Base-by-base conservation (phyloP, 1,284 basidiomycete genomes). In the Malassezia brasiliensis region DNA sequence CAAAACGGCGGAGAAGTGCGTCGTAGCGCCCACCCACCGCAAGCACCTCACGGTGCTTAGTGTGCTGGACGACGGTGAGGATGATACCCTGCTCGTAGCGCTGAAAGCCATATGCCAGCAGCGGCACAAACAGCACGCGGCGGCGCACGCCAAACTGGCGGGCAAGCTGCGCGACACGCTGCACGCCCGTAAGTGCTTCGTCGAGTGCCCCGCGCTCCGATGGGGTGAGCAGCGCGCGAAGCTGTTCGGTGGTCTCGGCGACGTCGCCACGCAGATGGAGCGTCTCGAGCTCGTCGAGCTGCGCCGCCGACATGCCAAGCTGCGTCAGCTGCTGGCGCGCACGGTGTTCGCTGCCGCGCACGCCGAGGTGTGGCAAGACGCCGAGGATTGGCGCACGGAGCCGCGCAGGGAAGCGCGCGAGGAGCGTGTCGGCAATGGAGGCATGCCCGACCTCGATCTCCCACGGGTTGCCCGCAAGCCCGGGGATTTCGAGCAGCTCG, bases 11-110 rank as follows among this genome's bases (percentile, higher is more conserved):
- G 59, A 90, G 84, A 31, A 89, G 74, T 50, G 80, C 79, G 68
- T 90, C 87, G 64, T 90, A 90, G 56, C 87, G 79, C 62, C 88
- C 88, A 52, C 86, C 88, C 5, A 82, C 82, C 2, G 71, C 88
- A 20, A 90, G 79, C 12, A 88, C 79, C 57, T 90, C 87, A 2
- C 79, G 77, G 20, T 80, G 80, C 68, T 84, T 87, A 61, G 42
- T 54, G 19, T 47, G 19, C 14, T 42, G 25, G 3, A 84, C 82
- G 1, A 89, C 82, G 63, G 88, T 85, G 54, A 90, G 80, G 46
- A 86, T 79, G 20, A 88, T 78, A 0, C 87, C 87, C 50, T 85
- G 81, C 42, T 82, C 82, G 78, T 87, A 88, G 64, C 83, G 79
- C 0, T 77, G 73, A 62, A 82, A 81, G 60, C 70, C 74, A 51